Base-by-base conservation (phyloP, 257 asterid species). In the Craterostigma plantagineum region DNA sequence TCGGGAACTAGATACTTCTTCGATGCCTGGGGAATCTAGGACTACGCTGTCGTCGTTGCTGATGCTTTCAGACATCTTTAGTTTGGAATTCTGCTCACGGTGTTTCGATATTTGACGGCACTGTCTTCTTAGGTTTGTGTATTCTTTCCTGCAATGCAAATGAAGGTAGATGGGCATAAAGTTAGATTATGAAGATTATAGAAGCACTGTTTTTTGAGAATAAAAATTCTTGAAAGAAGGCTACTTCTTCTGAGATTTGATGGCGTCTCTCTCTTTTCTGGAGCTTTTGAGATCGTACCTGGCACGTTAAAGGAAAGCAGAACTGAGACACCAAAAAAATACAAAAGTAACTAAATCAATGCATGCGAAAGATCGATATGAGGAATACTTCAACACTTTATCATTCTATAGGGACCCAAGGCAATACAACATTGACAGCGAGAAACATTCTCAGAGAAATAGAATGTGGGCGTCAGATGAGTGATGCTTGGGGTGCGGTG, bases 281-380 rank as follows among this genome's bases (percentile, higher is more conserved):
- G 92, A 64, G 60, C 91, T 80, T 57, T 70, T 73, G 48, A 85
- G 37, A 42, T 75, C 86, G 69, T 75, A 81, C 68, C 94, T 85
- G 75, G 49, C 57, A 51, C 42, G 34, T 52, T 11, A 51, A 34
- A 43, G 2, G 13, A 14, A 16, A n/a, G 12, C 16, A 56, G 40
- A 38, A 40, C 2, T 16, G 17, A 7, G 15, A 14, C 8, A 43
- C 9, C n/a, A n/a, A n/a, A n/a, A n/a, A n/a, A n/a, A n/a, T n/a
- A n/a, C n/a, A n/a, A n/a, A n/a, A n/a, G n/a, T n/a, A n/a, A n/a
- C n/a, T n/a, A n/a, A n/a, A n/a, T n/a, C n/a, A n/a, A n/a, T n/a
- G n/a, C n/a, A n/a, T n/a, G n/a, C n/a, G n/a, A n/a, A n/a, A n/a
- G n/a, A n/a, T n/a, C n/a, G n/a, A n/a, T n/a, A n/a, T n/a, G n/a